Base-by-base conservation (phyloP, 2,329 filamentous ascomycete species). In the Chrysoporthe cubensis region DNA sequence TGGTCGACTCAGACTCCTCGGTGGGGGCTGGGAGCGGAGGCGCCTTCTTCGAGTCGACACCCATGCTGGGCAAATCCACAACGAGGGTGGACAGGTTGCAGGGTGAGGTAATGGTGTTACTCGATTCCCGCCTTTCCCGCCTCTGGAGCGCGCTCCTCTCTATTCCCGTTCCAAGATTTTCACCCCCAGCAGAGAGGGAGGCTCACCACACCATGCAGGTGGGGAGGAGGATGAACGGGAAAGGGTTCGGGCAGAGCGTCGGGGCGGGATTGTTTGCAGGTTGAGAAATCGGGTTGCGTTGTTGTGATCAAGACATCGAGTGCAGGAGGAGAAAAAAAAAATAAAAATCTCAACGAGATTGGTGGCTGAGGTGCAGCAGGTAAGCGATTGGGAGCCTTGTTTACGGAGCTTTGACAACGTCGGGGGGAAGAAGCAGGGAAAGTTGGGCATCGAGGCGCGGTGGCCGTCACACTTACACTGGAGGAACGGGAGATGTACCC, bases 21-120 rank as follows among this genome's bases (percentile, higher is more conserved):
- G 92, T 95, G 72, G 92, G 92, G 75, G 90, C 90, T 76, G 92
- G 92, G 76, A 94, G 85, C 75, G 91, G 91, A 78, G 88, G 88
- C 74, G 83, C 78, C 76, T 81, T 86, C 76, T 83, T 86, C 70
- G 80, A 81, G 73, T 87, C 84, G 78, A 82, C 79, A 77, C 83
- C 85, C 85, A 88, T 87, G 73, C 80, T 84, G 80, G 69, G 66
- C 59, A 63, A 62, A 60, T 64, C 68, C 68, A 70, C 68, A 64
- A 26, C 34, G 65, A 70, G 65, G 66, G 70, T 69, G 64, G 67
- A 59, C 58, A 63, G 43, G 42, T 62, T 65, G 65, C 58, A 66
- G 52, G 57, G 65, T 69, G 69, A 70, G 69, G 67, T 70, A 70
- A 66, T 67, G 67, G 32, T 65, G 69, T 52, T 61, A 67, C 69